Evolutionary conservation across 805 yeast species (phyloP).

Genomic region (Kluyveromyces dobzhanskii): DNA sequence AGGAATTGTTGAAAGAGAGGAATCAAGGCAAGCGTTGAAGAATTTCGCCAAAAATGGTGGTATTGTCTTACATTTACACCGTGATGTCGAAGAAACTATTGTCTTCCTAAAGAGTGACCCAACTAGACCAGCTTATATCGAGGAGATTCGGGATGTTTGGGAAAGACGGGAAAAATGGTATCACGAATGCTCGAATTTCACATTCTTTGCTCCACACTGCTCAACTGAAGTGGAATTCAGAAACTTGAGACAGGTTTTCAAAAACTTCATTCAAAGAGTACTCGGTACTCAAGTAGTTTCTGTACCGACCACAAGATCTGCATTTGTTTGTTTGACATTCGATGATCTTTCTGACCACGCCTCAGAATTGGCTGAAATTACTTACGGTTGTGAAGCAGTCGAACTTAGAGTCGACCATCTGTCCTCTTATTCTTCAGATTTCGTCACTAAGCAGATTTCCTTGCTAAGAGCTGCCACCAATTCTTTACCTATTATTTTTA

Average conservation of each 20-base stretch:
- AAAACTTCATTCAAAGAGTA: conserved; percentile 47
- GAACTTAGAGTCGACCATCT: conserved; percentile 77
- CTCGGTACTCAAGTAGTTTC: conserved; percentile 41
- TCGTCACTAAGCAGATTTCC: conserved; percentile 69
- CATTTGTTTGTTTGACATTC: conserved; percentile 65
- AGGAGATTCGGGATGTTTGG: conserved; percentile 81
- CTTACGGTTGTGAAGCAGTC: conserved; percentile 70
- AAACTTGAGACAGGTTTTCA: conserved; percentile 51
- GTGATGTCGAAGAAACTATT: conserved; percentile 76
- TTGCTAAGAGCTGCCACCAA: conserved; percentile 52
- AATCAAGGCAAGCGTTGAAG: conserved; percentile 57
- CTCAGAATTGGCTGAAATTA: conserved; percentile 42
- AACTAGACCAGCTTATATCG: conserved; percentile 78
- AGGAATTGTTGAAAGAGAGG: conserved; percentile 76
- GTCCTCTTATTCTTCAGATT: conserved; percentile 39
- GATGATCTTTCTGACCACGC: conserved; percentile 44
- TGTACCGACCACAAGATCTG: conserved; percentile 39
- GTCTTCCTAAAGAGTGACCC: conserved; percentile 67
- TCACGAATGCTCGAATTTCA: conserved; percentile 67
- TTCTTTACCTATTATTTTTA: conserved; percentile 70
- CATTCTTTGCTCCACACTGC: conserved; percentile 73
- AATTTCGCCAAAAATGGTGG: conserved; percentile 52
- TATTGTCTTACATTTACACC: conserved; percentile 81
- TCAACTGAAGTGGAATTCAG: conserved; percentile 43
- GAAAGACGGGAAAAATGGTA: conserved; percentile 71